Evolutionary conservation across 1,284 basidiomycete genomes (phyloP), one percentile per base, ranked within the genome.

Genomic region (Ustilago vetiveriae): DNA sequence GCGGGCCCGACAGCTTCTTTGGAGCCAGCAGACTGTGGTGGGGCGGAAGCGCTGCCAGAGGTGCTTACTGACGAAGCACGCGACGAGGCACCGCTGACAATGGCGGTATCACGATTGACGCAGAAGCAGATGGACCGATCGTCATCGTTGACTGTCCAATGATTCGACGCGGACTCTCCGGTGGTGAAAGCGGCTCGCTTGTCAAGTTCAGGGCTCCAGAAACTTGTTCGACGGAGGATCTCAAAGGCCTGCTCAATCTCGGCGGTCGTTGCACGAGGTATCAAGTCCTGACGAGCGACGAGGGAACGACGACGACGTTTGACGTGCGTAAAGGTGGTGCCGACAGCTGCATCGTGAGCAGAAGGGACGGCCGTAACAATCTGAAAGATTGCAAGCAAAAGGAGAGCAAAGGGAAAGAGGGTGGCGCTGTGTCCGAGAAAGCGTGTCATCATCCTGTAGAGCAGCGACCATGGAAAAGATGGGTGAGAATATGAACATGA

Each of bases 61-160:
- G 41, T 42, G 9, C 32, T 23, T 13, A 29, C 45, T 8, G 37
- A 30, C 14, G 40, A 33, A 14, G 30, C 40, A 24, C 44, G 16
- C 4, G 19, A 9, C 6, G 43, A 29, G 10, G 32, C 14, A 7
- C 17, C 24, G 13, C 26, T 35, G 17, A 16, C 17, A 19, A 22
- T 21, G 23, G 35, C 49, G 35, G 40, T 39, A 19, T 37, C 24
- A 9, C 62, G 49, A 35, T 65, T 58, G 44, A 65, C 54, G 23
- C 62, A 65, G 41, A 65, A 65, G 54, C 62, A 65, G 26, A 65
- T 65, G 45, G 40, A 53, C 38, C 38, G 39, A 9, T 52, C 46
- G 30, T 58, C 50, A 21, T 65, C 62, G 37, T 49, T 53, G 39
- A 65, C 54, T 4, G 50, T 40, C 62, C 62, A 65, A 24, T 51